Base-by-base conservation (phyloP, 2,329 filamentous ascomycete genomes). In the Xylaria sp. region DNA sequence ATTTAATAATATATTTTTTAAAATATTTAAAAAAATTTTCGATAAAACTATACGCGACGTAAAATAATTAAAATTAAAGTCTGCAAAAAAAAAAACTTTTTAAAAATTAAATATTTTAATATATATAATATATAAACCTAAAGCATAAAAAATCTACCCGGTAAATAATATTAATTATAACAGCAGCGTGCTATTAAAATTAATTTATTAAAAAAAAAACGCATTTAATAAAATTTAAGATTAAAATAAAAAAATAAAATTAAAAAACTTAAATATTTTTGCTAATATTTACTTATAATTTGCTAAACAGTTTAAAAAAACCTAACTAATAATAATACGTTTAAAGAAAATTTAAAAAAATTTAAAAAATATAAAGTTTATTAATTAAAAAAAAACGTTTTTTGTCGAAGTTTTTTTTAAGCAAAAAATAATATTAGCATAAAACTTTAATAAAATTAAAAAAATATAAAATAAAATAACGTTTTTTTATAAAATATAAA, bases 1-100 rank as follows among this genome's bases (percentile, higher is more conserved):
- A 15, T 15, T 15, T 12, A 32, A 28, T 34, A 34, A 54, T 34
- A 54, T 34, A 15, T 70, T 73, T 25, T 25, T 50, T 9, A 9
- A 23, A 10, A 50, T 2, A 3, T 50, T 50, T 50, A 25, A 13
- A 50, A 50, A 23, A 18, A 9, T 23, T 50, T 23, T 50, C 25
- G 25, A 25, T 23, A 23, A 50, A 50, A n/a, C n/a, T 50, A 23
- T 50, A 10, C 10, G 3, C 1, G 25, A 23, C 25, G 9, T 12
- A 3, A 50, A 25, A 12, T 12, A 50, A 50, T 2, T 9, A 50
- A 50, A 50, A 23, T 4, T 50, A n/a, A 7, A 7, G 23, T 6
- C 10, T 12, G 8, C n/a, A 44, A 44, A 44, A 12, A 13, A 13
- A 44, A 18, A 4, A 44, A 18, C 13, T 18, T 18, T 18, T 18